phyloP scores from a whole-genome alignment of 805 yeast species.

The Nakazawaea ambrosiae region DNA sequence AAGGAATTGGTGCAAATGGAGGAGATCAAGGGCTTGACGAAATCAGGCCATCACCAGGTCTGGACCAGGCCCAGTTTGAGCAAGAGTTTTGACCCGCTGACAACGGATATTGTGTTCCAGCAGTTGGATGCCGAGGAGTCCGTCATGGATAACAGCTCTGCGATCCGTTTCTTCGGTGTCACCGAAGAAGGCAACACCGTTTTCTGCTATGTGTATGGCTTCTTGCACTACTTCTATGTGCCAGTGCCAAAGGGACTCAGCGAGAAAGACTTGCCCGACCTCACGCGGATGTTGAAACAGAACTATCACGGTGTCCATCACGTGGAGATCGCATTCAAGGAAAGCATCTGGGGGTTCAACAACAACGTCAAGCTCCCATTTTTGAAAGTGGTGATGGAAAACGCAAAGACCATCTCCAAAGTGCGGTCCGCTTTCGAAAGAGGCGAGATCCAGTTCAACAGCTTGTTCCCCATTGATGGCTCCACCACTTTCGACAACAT shows the following conservation, averaged over 20 bases:
- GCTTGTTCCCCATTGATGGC: conserved; percentile 52
- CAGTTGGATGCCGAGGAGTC: conserved; percentile 95
- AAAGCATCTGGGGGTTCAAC: conserved; percentile 90
- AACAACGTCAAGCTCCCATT: conserved; percentile 76
- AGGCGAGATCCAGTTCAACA: conserved; percentile 64
- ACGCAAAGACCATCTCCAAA: conserved; percentile 59
- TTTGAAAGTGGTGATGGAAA: conserved; percentile 61
- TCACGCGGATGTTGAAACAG: conserved; percentile 38
- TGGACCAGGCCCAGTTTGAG: conserved; percentile 47
- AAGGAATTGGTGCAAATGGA: conserved; percentile 39
- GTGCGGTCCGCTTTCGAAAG: conserved; percentile 78
- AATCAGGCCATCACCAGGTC: conserved; percentile 20
- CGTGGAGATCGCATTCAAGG: conserved; percentile 63
- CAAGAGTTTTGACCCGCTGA: conserved; percentile 42
- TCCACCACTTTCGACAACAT: conserved; percentile 83
- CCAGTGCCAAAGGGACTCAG: conserved; percentile 82
- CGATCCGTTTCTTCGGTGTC: conserved; percentile 87
- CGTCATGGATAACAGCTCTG: conserved; percentile 40
- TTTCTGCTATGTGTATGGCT: conserved; percentile 83
- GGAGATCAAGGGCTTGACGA: conserved; percentile 1
- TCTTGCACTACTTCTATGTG: conserved; percentile 83
- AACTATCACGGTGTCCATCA: conserved; percentile 52
- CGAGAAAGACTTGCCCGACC: conserved; percentile 41
- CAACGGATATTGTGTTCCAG: conserved; percentile 64
- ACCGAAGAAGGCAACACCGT: conserved; percentile 85